A percentile compares a stretch with the other conserved stretches of the same genome.
These are phyloP conservation scores for Neolentinus lepideus DNA, from an alignment of 1,284 basidiomycete species.

Conservation along the genomic window DNA sequence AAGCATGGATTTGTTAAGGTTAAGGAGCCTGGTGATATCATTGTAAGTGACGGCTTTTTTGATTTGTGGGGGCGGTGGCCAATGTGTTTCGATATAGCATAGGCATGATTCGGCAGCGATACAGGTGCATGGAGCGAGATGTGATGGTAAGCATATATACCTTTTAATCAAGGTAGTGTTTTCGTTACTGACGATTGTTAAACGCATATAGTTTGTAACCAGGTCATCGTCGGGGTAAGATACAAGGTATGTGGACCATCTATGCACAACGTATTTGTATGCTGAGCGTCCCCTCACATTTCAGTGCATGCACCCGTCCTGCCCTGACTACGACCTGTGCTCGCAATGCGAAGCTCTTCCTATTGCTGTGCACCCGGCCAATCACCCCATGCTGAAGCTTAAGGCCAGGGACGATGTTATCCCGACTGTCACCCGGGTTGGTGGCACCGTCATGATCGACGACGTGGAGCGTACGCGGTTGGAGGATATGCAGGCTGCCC, in stretches of 20 bases:
- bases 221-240: conserved; percentile 52
- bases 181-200: neutral
- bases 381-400: conserved; percentile 79
- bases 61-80: conserved; percentile 6
- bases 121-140: conserved; percentile 18
- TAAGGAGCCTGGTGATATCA: conserved; percentile 45
- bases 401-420: conserved; percentile 44
- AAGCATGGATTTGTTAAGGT: conserved; percentile 72
- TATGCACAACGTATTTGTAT: neutral
- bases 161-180: neutral
- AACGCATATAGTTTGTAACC: conserved; percentile 33
- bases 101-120: neutral
- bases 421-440: conserved; percentile 39
- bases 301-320: conserved; percentile 79
- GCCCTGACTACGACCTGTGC: conserved; percentile 83
- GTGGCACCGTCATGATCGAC: conserved; percentile 8
- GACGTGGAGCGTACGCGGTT: neutral
- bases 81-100: conserved; percentile 10
- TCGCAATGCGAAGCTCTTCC: conserved; percentile 76
- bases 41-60: conserved; percentile 30
- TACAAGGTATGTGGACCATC: conserved; percentile 49
- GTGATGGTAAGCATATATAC: conserved; percentile 14
- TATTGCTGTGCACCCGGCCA: conserved; percentile 65
- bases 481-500: neutral
- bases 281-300: neutral